Percentiles rank a stretch among this genome's conserved stretches.
Evolutionary conservation across 2,329 filamentous ascomycete species (phyloP).

Genomic region (Knoxdaviesia capensis): DNA sequence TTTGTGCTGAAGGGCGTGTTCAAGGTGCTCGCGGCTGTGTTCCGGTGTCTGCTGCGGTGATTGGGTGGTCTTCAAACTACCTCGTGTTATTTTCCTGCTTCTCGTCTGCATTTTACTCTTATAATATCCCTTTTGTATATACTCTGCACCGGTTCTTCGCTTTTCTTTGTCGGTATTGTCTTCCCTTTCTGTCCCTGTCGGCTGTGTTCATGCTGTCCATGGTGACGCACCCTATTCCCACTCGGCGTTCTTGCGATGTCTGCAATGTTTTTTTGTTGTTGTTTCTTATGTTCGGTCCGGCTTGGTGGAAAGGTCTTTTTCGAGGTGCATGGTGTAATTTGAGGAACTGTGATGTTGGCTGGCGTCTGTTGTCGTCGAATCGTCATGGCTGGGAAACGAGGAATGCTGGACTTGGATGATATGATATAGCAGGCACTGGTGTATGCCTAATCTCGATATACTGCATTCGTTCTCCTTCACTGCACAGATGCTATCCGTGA

Average conservation of each 20-base stretch:
- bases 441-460: too few species aligned
- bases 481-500: too few species aligned
- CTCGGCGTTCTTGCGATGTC: neutral
- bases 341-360: too few species aligned
- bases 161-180: neutral
- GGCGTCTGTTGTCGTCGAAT: too few species aligned
- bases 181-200: neutral
- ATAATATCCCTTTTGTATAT: neutral
- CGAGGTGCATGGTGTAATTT: too few species aligned
- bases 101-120: neutral
- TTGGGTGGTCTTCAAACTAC: conserved; percentile 12
- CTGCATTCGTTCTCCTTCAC: too few species aligned
- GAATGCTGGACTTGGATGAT: too few species aligned
- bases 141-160: neutral
- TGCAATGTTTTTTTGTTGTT: neutral
- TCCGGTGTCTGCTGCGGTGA: conserved; percentile 29
- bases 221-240: neutral
- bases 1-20: conserved; percentile 36
- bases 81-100: neutral
- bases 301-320: too few species aligned
- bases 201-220: neutral
- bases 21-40: conserved; percentile 28
- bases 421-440: too few species aligned
- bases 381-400: too few species aligned
- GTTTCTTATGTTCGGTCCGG: neutral